Conservation (phyloP, 192 early-diverging fungal genomes). For the Kappamyces sp. region DNA sequence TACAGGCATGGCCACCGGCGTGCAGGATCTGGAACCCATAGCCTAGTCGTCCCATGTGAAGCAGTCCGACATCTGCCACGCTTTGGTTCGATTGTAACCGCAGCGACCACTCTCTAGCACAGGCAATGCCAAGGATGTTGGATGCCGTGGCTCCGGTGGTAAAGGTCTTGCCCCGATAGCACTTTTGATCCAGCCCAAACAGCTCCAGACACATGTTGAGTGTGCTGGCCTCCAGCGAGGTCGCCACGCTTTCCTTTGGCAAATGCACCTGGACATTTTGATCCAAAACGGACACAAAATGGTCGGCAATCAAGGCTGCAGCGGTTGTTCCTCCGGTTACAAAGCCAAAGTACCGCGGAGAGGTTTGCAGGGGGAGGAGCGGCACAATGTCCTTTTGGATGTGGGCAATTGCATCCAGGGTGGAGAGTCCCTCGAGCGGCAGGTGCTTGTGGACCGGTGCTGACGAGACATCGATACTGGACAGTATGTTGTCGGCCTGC, state of each 20-base stretch:
- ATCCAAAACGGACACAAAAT: constrained; percentile 23
- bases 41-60: no score
- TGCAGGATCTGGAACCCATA: constrained; percentile 17
- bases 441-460: no score
- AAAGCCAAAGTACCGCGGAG: constrained; percentile 52
- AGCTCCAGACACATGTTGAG: constrained; percentile 45
- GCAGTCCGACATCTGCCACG: neutral
- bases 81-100: neutral
- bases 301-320: constrained; percentile 29
- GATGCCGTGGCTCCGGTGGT: constrained; percentile 54
- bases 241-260: constrained; percentile 32
- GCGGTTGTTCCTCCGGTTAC: constrained; percentile 54
- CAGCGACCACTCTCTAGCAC: constrained; percentile 9
- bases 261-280: constrained; percentile 33
- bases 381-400: constrained; percentile 19
- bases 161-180: constrained; percentile 35
- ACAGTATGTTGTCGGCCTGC: no score
- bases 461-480: neutral
- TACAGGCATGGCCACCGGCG: constrained; percentile 35
- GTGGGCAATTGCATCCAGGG: neutral
- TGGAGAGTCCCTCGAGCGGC: neutral
- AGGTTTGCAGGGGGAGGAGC: constrained; percentile 10
- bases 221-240: constrained; percentile 32
- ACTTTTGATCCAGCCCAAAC: constrained; percentile 33
- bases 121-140: constrained; percentile 46